Base-by-base conservation (phyloP, 2,329 filamentous ascomycete species). In the Penicillium sp. region DNA sequence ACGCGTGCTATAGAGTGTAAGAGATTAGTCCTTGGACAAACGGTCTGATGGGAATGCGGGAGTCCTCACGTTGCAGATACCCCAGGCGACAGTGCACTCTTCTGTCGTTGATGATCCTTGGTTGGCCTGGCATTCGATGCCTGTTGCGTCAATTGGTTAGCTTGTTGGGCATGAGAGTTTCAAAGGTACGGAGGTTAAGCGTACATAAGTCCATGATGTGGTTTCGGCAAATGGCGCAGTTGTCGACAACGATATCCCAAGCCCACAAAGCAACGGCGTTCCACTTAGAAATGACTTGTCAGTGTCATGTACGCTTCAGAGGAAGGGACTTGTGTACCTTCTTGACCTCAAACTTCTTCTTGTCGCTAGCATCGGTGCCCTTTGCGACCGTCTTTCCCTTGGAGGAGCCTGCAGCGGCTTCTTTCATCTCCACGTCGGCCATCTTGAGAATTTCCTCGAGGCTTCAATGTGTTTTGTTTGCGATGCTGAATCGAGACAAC, bases 181-280 rank as follows among this genome's bases (percentile, higher is more conserved):
- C 36, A 29, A 29, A 22, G 27, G 41, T 18, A 11, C 3, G 13
- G 16, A 4, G 13, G 30, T 31, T 12, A 13, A 10, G 27, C 84
- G 62, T 77, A 90, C 93, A 99, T 25, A 99, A 80, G 72, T 99
- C 93, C 93, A 99, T 99, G 73, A 99, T 99, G 72, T 99, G 93
- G 71, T 99, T 99, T 69, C 93, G 83, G 79, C 93, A 99, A 69
- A 99, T 99, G 64, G 93, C 93, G 70, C 93, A 99, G 80, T 99
- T 99, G 75, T 99, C 93, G 54, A 99, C 93, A 28, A 97, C 91
- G 52, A 99, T 99, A 69, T 99, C 93, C 93, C 93, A 99, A 0
- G 93, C 93, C 93, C 93, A 99, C 2, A 99, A 80, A 34, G 93
- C 91, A 43, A 99, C 93, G 0, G 93, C 93, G 64, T 97, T 97